Percentiles rank a stretch among this genome's conserved stretches.
Evolutionary conservation across 257 asterid genomes (phyloP).

Genomic region (Nicotiana tabacum): DNA sequence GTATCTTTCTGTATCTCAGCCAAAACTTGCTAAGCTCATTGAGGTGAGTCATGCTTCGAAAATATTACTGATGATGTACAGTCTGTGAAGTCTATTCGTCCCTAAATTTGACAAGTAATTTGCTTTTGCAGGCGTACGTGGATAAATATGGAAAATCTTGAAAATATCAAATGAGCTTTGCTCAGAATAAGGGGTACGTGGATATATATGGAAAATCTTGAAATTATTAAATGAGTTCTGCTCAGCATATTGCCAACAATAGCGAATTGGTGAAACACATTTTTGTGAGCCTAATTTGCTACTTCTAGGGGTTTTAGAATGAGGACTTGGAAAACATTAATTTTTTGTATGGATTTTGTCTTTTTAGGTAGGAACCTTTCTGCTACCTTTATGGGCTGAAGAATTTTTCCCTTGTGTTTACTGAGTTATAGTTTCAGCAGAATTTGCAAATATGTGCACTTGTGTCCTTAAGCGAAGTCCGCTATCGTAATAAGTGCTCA

Average conservation of each 20-base stretch:
- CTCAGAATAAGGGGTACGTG: slow-evolving; percentile 3
- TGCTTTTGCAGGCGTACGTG: slow-evolving; percentile 76
- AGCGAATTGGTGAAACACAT: neutral
- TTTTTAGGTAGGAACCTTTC: neutral
- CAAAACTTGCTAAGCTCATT: slow-evolving; percentile 70
- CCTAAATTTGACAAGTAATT: slow-evolving; percentile 20
- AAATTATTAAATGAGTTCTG: neutral
- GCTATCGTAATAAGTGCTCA: neutral
- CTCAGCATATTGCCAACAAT: slow-evolving; percentile 7
- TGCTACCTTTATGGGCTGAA: neutral
- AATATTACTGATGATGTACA: slow-evolving; percentile 8
- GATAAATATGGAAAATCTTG: slow-evolving; percentile 56
- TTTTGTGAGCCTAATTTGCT: neutral
- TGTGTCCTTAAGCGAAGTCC: neutral
- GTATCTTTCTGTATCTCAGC: slow-evolving; percentile 48
- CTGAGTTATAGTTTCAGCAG: neutral
- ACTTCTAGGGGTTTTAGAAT: slow-evolving; percentile 1
- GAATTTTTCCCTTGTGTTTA: neutral
- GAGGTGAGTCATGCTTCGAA: slow-evolving; percentile 56
- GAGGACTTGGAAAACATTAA: neutral
- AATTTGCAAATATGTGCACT: neutral
- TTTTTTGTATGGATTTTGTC: neutral
- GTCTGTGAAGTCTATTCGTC: slow-evolving; percentile 2
- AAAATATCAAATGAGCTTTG: slow-evolving; percentile 24
- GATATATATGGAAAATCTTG: slow-evolving; percentile 6